These are phyloP conservation scores for Pythium scleroteichum DNA, from an alignment of 352 stramenopile species.

Conservation along the genomic window DNA sequence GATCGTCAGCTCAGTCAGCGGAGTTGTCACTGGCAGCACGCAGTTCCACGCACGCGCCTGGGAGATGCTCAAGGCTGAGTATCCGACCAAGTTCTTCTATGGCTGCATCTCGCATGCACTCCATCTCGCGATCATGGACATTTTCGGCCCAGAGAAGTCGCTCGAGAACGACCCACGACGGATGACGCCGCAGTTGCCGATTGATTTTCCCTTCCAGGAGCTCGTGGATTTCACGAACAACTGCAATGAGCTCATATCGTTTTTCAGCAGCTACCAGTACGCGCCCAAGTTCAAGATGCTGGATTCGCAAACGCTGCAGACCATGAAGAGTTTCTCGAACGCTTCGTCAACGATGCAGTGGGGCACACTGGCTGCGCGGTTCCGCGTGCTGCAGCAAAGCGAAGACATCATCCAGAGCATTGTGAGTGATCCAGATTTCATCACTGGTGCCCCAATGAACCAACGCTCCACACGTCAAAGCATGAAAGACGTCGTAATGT, in stretches of 20 bases:
- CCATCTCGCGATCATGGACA: slow-evolving; percentile 81
- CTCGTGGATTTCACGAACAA: slow-evolving; percentile 74
- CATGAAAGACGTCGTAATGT: slow-evolving; percentile 76
- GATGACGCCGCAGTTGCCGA: slow-evolving; percentile 61
- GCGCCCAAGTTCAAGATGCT: slow-evolving; percentile 75
- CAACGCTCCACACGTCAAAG: slow-evolving; percentile 54
- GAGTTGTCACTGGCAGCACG: slow-evolving; percentile 74
- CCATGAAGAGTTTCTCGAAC: slow-evolving; percentile 77
- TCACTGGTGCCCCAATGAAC: slow-evolving; percentile 42
- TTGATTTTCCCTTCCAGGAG: slow-evolving; percentile 82
- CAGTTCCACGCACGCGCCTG: slow-evolving; percentile 74
- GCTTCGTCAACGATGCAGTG: slow-evolving; percentile 62
- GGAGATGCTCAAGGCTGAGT: slow-evolving; percentile 84
- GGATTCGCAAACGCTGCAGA: slow-evolving; percentile 65
- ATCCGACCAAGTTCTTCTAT: slow-evolving; percentile 88
- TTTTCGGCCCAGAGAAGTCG: slow-evolving; percentile 71
- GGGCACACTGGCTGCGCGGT: slow-evolving; percentile 65
- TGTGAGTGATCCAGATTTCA: slow-evolving; percentile 66
- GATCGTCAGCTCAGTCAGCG: slow-evolving; percentile 68
- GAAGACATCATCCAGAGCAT: slow-evolving; percentile 79
- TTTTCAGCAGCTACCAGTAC: slow-evolving; percentile 85
- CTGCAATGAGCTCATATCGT: slow-evolving; percentile 73
- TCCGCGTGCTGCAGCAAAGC: slow-evolving; percentile 62
- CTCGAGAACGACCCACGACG: slow-evolving; percentile 70
- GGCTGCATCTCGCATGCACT: slow-evolving; percentile 81